These are phyloP conservation scores for Mycocentrospora acerina DNA, from an alignment of 2,329 filamentous ascomycete species.

Conservation along the genomic window DNA sequence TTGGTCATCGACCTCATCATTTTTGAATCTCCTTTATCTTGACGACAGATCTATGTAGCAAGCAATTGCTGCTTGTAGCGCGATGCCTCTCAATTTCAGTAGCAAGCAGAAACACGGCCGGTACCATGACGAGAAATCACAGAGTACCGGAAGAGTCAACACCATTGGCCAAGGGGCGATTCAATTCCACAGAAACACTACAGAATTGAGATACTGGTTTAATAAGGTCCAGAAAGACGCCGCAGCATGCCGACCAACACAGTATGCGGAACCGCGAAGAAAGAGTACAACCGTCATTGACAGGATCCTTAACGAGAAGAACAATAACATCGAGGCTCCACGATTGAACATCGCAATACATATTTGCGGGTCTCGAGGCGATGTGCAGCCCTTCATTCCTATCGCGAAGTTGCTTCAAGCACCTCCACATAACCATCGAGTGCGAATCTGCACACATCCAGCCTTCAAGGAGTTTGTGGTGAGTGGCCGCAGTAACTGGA, in stretches of 20 bases:
- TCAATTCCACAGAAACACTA: constrained; percentile 19
- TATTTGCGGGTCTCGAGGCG: constrained; percentile 55
- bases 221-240: constrained; percentile 13
- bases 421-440: constrained; percentile 23
- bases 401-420: constrained; percentile 53
- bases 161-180: constrained; percentile 18
- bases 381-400: constrained; percentile 62
- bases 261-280: no score
- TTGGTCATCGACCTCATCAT: no score
- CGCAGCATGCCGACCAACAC: no score
- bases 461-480: constrained; percentile 20
- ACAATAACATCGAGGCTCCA: constrained; percentile 5
- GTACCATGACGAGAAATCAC: constrained; percentile 14
- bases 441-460: constrained; percentile 34
- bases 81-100: constrained; percentile 3
- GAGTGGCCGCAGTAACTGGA: no score
- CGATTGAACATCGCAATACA: constrained; percentile 57
- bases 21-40: no score
- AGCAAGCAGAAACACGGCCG: not conserved
- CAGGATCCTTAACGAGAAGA: constrained; percentile 6
- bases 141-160: constrained; percentile 12
- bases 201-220: constrained; percentile 18
- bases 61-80: no score
- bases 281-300: no score
- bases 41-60: no score